Base-by-base conservation (phyloP, 192 early-diverging fungal genomes). In the Backusella parvicylindrica region DNA sequence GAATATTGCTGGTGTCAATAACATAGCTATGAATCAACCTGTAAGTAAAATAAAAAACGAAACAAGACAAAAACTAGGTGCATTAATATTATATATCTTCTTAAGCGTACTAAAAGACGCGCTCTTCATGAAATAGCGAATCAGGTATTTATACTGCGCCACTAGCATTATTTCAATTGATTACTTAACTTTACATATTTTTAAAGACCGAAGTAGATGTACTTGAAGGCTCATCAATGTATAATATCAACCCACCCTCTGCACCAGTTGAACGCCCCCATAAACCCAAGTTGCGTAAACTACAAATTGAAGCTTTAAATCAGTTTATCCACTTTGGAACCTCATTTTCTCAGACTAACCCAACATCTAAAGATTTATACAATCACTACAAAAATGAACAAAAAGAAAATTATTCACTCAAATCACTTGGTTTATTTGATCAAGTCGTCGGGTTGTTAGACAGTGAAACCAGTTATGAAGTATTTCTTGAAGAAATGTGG, bases 31-130 rank as follows among this genome's bases (percentile, higher is more conserved):
- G 56, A 60, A 23, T 5, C 56, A 28, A 60, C 56, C 56, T 60
- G 56, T 60, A 60, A 60, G 56, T 28, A 60, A 56, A 56, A 56
- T 56, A 56, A 56, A 56, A 56, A 56, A n/a, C 53, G 28, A 63
- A 63, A 63, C 56, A 63, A 63, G 30, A 63, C 56, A 63, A 63
- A 63, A 63, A 63, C 56, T 63, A 63, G 56, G 30, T 6, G 26
- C 56, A 6, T 30, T 1, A 63, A 63, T 63, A 63, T 63, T 30
- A 63, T 30, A 21, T 63, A 63, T 26, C 28, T 63, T 63, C 12
- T 63, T 63, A 63, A 63, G 56, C 21, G 56, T 63, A 63, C 56
- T 63, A 60, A 60, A 60, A n/a, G 53, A 60, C 26, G 53, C 28
- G 53, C 53, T 60, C n/a, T 21, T 30, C 18, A 56, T 60, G 53